Evolutionary conservation across 2,329 filamentous ascomycete genomes (phyloP).

Genomic region (Graphilbum sp.): DNA sequence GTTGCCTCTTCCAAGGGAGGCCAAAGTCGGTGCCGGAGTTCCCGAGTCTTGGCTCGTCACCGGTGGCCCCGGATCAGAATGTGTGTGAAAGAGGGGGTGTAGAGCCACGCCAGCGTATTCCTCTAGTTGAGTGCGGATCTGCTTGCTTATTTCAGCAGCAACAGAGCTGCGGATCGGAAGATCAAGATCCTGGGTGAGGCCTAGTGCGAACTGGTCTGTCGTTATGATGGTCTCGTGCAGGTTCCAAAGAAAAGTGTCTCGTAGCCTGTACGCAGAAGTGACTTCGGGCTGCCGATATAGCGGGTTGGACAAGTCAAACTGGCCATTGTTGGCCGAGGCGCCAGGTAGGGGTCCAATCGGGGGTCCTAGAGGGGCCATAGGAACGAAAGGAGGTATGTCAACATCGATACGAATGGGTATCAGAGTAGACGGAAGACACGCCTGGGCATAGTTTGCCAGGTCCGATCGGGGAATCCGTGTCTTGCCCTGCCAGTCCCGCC

Average conservation of each 20-base stretch:
- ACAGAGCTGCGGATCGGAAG: slow-evolving; percentile 58
- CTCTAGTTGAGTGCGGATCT: slow-evolving; percentile 88
- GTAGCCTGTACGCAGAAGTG: slow-evolving; percentile 72
- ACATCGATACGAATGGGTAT: slow-evolving; percentile 95
- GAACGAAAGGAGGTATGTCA: slow-evolving; percentile 66
- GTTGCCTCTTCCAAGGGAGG: not conserved
- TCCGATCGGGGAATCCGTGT: slow-evolving; percentile 37
- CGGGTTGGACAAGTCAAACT: slow-evolving; percentile 54
- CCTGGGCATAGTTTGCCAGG: slow-evolving; percentile 45
- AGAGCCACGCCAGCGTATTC: slow-evolving; percentile 91
- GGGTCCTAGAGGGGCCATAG: slow-evolving; percentile 21
- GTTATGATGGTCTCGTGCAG: slow-evolving; percentile 87
- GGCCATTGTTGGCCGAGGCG: slow-evolving; percentile 44
- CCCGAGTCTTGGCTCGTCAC: not conserved
- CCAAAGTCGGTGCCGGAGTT: not conserved
- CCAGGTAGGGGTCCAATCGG: slow-evolving; percentile 9
- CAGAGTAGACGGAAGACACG: slow-evolving; percentile 69
- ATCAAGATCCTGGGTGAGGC: slow-evolving; percentile 82
- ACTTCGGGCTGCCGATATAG: slow-evolving; percentile 67
- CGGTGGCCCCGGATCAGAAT: not conserved
- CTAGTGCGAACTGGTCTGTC: slow-evolving; percentile 87
- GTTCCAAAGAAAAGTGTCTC: slow-evolving; percentile 97
- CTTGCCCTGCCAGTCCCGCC: slow-evolving; percentile 91
- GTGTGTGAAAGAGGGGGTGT: slow-evolving; percentile 73
- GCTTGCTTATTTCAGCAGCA: slow-evolving; percentile 71